These are phyloP conservation scores for Neurospora tetrasperma DNA, from an alignment of 495 filamentous ascomycete genomes.

Conservation along the genomic window DNA sequence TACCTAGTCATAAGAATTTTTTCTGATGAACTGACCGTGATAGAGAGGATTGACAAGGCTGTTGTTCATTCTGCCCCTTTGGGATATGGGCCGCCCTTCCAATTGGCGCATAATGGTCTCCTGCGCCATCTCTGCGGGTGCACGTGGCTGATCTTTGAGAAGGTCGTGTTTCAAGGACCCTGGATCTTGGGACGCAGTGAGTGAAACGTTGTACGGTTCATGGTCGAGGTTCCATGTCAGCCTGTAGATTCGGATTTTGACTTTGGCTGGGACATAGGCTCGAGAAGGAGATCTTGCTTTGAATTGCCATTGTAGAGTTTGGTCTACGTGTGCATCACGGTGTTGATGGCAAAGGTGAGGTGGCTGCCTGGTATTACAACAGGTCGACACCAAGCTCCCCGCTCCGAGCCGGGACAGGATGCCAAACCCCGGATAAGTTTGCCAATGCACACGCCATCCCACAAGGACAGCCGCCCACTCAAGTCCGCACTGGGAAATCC, in stretches of 20 bases:
- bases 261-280: not conserved
- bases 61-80: not conserved
- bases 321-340: not conserved
- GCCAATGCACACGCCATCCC: no score
- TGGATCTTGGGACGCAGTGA: not conserved
- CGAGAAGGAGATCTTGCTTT: not conserved
- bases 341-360: no score
- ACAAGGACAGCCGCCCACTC: no score
- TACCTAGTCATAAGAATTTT: no score
- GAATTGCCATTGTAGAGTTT: not conserved
- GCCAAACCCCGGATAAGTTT: no score
- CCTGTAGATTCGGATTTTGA: not conserved
- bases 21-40: no score
- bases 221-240: not conserved
- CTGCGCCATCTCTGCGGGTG: not conserved
- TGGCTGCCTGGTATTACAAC: no score
- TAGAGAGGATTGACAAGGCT: no score
- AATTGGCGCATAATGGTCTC: not conserved
- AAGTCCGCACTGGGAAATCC: no score
- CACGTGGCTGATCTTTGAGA: not conserved
- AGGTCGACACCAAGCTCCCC: no score
- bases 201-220: not conserved
- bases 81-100: not conserved
- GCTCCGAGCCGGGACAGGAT: no score
- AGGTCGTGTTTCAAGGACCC: not conserved